Conservation (phyloP, 306 rosid species). For the peach (Prunus persica) region Prunus_persica_NCBIv2 NC_034014.1:1871001-1871500, state of each 20-base stretch:
- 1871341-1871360: constrained; percentile 70
- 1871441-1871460: constrained; percentile 66
- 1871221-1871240: constrained; percentile 86
- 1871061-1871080: constrained; percentile 75
- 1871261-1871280: constrained; percentile 95
- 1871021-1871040: constrained; percentile 72
- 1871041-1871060: constrained; percentile 78
- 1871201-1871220: not conserved
- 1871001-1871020: constrained; percentile 71
- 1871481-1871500: constrained; percentile 62
- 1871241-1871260: constrained; percentile 48
- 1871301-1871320: constrained; percentile 69
- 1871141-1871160: not conserved
- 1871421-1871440: constrained; percentile 70
- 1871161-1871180: not conserved
- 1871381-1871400: constrained; percentile 54
- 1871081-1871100: constrained; percentile 72
- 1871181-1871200: not conserved
- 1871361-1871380: constrained; percentile 44
- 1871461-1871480: constrained; percentile 94
- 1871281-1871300: constrained; percentile 86
- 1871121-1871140: not conserved
- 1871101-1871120: not conserved
- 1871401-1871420: constrained; percentile 38
- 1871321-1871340: constrained; percentile 51